Conservation (phyloP, 169 alveolate genomes). For the Plasmodium sp. region DNA sequence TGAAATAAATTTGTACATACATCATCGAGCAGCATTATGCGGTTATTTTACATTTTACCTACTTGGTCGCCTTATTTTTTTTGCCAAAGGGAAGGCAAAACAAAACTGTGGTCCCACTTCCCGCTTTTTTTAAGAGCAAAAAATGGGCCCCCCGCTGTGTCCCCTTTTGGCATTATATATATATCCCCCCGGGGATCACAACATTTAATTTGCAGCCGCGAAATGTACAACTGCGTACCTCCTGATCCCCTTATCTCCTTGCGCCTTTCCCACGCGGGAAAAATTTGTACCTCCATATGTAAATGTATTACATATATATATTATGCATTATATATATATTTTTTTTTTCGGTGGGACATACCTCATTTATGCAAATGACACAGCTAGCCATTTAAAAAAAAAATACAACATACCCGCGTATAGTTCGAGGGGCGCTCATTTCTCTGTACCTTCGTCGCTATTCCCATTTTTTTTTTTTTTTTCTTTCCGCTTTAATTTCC, state of each 20-base stretch:
- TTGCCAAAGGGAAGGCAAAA: not conserved
- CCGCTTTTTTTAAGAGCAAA: not conserved
- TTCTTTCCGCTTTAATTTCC: not conserved
- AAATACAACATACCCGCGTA: not conserved
- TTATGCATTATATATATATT: too few species aligned
- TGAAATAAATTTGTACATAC: not conserved
- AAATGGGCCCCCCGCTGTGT: not conserved
- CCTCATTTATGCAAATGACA: not conserved
- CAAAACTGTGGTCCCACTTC: not conserved
- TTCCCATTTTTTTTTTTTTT: not conserved
- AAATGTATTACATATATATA: too few species aligned
- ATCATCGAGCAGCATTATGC: not conserved
- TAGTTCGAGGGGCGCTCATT: not conserved
- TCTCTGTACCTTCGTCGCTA: not conserved
- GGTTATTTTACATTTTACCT: not conserved
- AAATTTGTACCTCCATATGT: not conserved
- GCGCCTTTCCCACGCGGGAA: not conserved
- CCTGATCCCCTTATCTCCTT: not conserved
- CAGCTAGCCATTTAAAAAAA: not conserved
- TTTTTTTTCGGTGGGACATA: not conserved
- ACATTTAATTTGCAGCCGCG: not conserved
- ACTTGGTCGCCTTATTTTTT: not conserved
- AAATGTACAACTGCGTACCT: not conserved
- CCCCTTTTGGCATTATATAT: not conserved
- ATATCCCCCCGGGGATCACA: not conserved